phyloP scores from a whole-genome alignment of 2,329 filamentous ascomycete species.

The Penicillium sp. region DNA sequence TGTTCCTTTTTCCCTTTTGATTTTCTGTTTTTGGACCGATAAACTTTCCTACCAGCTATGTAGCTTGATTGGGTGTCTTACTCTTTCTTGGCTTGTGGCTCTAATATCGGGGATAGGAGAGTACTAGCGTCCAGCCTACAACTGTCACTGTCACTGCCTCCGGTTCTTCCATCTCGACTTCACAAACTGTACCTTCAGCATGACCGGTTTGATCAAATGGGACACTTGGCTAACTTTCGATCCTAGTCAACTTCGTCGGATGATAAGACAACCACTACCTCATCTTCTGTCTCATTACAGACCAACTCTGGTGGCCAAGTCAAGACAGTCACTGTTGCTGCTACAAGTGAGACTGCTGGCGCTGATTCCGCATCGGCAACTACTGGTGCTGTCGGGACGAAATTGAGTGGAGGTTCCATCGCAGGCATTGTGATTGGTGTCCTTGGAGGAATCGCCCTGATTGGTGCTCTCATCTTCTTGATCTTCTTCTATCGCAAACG shows the following conservation, averaged over 20 bases:
- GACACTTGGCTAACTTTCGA: slow-evolving; percentile 6
- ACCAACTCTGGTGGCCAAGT: slow-evolving; percentile 26
- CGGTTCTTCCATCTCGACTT: neutral
- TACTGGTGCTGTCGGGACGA: slow-evolving; percentile 16
- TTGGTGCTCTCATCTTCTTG: slow-evolving; percentile 39
- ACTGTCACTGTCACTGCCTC: slow-evolving; percentile 14
- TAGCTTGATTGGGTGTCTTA: neutral
- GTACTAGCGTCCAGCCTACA: slow-evolving; percentile 12
- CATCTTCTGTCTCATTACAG: slow-evolving; percentile 15
- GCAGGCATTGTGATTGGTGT: slow-evolving; percentile 45
- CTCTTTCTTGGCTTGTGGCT: slow-evolving; percentile 12
- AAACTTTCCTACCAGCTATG: too few species aligned
- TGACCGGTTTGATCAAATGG: neutral
- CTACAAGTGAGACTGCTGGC: slow-evolving; percentile 12
- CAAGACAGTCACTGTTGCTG: slow-evolving; percentile 29
- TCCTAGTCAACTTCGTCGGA: slow-evolving; percentile 11
- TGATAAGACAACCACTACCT: slow-evolving; percentile 15
- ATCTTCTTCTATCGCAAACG: slow-evolving; percentile 40
- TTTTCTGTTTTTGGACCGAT: neutral
- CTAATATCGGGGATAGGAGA: slow-evolving; percentile 21
- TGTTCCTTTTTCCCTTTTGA: neutral
- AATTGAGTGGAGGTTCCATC: slow-evolving; percentile 41
- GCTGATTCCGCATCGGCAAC: slow-evolving; percentile 14
- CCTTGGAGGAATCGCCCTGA: slow-evolving; percentile 35
- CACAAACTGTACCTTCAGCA: slow-evolving; percentile 11